These are phyloP conservation scores for Daldinia grandis DNA, from an alignment of 495 filamentous ascomycete genomes.

Conservation along the genomic window DNA sequence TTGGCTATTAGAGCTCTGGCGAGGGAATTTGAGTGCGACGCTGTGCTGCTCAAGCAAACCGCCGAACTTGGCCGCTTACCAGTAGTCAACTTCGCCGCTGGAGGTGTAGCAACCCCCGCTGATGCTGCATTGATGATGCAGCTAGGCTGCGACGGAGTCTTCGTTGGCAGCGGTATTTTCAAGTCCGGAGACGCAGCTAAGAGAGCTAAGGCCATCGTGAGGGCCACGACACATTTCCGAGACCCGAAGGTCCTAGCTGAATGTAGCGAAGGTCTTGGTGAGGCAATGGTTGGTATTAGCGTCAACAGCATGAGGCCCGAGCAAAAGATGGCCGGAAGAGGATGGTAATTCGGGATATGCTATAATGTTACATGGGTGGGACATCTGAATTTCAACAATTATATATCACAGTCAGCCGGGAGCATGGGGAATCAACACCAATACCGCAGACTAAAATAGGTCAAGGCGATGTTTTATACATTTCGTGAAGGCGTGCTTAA, in stretches of 20 bases:
- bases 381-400: constrained; percentile 25
- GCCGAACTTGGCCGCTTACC: constrained; percentile 88
- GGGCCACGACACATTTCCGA: constrained; percentile 88
- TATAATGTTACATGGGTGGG: neutral
- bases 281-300: constrained; percentile 96
- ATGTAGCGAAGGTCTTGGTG: constrained; percentile 84
- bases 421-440: neutral
- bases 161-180: constrained; percentile 97
- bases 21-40: constrained; percentile 80
- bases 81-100: constrained; percentile 98
- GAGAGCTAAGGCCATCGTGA: constrained; percentile 92
- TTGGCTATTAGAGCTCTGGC: constrained; percentile 77
- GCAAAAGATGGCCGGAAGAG: constrained; percentile 85
- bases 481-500: constrained; percentile 8
- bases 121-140: constrained; percentile 99
- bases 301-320: constrained; percentile 73
- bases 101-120: constrained; percentile 93
- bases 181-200: constrained; percentile 89
- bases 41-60: constrained; percentile 81
- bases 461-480: neutral
- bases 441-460: neutral
- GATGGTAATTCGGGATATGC: constrained; percentile 47
- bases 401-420: neutral
- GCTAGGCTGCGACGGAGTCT: constrained; percentile 96
- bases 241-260: constrained; percentile 88